Evolutionary conservation across 1,284 basidiomycete species (phyloP).

Genomic region (Trametes hirsuta): DNA sequence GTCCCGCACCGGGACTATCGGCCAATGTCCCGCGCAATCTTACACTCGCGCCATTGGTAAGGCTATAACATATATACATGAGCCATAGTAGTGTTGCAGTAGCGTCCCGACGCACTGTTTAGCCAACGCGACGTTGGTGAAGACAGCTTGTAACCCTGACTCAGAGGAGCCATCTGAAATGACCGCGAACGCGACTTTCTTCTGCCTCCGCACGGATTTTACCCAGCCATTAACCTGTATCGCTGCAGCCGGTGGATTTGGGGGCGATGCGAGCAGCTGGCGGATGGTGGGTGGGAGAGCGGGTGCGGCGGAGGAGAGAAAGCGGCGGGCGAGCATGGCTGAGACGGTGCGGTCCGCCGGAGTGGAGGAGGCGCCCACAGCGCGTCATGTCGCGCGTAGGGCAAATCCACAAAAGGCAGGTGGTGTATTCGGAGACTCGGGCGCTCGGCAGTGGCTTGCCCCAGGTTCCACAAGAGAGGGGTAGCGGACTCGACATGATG

Average conservation of each 20-base stretch:
- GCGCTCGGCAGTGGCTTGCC: not conserved
- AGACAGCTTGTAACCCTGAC: conserved; percentile 77
- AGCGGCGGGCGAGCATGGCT: conserved; percentile 31
- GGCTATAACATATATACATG: conserved; percentile 35
- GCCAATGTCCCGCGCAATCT: conserved; percentile 67
- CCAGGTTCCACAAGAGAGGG: not conserved
- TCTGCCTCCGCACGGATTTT: conserved; percentile 82
- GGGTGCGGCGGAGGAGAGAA: conserved; percentile 24
- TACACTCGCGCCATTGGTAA: conserved; percentile 78
- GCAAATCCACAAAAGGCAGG: conserved; percentile 17
- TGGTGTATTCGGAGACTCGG: conserved; percentile 10
- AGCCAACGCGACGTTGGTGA: conserved; percentile 50
- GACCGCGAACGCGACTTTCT: conserved; percentile 84
- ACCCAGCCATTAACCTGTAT: conserved; percentile 77
- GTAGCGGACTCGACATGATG: conserved; percentile 13
- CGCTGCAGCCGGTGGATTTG: conserved; percentile 15
- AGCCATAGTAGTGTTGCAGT: not conserved
- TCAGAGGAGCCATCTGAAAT: conserved; percentile 80
- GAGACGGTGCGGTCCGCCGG: conserved; percentile 11
- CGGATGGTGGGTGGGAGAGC: conserved; percentile 57
- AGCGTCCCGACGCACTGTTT: conserved; percentile 34
- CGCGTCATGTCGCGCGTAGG: conserved; percentile 12
- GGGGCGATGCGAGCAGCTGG: conserved; percentile 49
- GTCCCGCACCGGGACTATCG: conserved; percentile 68
- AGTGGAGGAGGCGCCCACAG: conserved; percentile 1